Conservation (phyloP, 192 early-diverging fungal species). For the Thamnidium elegans region DNA sequence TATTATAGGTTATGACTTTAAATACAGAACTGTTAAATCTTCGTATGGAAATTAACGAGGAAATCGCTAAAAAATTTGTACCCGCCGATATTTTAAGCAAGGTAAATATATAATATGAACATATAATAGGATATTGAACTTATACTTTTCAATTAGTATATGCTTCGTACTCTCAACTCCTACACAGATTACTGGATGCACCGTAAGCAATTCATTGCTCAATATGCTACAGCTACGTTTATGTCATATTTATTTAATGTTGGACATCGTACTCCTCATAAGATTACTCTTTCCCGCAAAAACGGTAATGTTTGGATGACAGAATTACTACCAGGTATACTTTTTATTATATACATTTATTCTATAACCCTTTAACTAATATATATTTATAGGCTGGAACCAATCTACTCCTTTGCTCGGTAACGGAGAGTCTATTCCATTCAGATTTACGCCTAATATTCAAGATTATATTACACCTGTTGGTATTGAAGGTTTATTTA, state of each 20-base stretch:
- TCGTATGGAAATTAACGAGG: constrained; percentile 85
- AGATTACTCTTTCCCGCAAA: constrained; percentile 80
- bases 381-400: constrained; percentile 37
- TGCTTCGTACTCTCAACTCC: constrained; percentile 66
- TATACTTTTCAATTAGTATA: constrained; percentile 48
- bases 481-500: constrained; percentile 92
- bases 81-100: constrained; percentile 82
- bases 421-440: constrained; percentile 87
- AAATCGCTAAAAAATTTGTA: constrained; percentile 80
- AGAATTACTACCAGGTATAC: constrained; percentile 78
- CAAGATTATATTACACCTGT: constrained; percentile 92
- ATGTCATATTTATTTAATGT: constrained; percentile 91
- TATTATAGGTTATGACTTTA: constrained; percentile 32
- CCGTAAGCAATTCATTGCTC: constrained; percentile 90
- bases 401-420: constrained; percentile 49
- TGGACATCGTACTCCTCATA: constrained; percentile 83
- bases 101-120: constrained; percentile 40
- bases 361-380: background rate
- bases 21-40: constrained; percentile 71
- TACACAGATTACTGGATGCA: constrained; percentile 93
- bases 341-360: background rate
- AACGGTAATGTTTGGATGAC: constrained; percentile 86
- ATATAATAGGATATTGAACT: background rate
- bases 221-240: constrained; percentile 85
- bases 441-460: constrained; percentile 97